phyloP scores from a whole-genome alignment of 495 filamentous ascomycete genomes.

The Achaetomiella virescens region DNA sequence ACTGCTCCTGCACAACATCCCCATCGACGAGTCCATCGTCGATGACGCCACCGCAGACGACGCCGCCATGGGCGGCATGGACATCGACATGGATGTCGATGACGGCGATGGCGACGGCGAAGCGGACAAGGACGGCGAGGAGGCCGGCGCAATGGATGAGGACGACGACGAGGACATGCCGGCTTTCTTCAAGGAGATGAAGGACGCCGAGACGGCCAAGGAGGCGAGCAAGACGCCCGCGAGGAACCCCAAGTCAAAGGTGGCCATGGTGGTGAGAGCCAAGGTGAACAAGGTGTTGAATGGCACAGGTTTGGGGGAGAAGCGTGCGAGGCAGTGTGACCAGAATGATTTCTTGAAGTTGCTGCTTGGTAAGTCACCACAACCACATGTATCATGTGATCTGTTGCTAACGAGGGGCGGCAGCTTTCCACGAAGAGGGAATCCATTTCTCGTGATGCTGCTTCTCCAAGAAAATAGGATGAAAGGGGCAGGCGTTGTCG shows the following conservation, averaged over 20 bases:
- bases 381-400: too few relatives aligned
- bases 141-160: constrained; percentile 39
- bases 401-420: constrained; percentile 16
- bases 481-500: neutral
- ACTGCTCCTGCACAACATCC: constrained; percentile 79
- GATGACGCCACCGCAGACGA: constrained; percentile 41
- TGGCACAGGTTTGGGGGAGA: constrained; percentile 69
- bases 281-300: constrained; percentile 79
- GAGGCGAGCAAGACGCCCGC: constrained; percentile 38
- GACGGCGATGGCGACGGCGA: constrained; percentile 44
- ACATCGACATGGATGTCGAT: constrained; percentile 53
- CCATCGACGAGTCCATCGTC: constrained; percentile 63
- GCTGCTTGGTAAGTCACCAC: constrained; percentile 28
- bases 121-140: constrained; percentile 48
- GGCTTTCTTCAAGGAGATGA: constrained; percentile 70
- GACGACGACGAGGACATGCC: constrained; percentile 46
- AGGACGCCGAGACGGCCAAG: constrained; percentile 40
- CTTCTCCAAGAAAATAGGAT: neutral
- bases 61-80: constrained; percentile 25
- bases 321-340: constrained; percentile 76
- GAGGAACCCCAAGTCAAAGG: constrained; percentile 60
- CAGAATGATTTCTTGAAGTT: constrained; percentile 78
- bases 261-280: constrained; percentile 67
- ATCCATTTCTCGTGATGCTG: constrained; percentile 73
- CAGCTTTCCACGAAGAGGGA: constrained; percentile 73